phyloP scores from a whole-genome alignment of 1,284 basidiomycete genomes.

The Sanghuangporus baumii region DNA sequence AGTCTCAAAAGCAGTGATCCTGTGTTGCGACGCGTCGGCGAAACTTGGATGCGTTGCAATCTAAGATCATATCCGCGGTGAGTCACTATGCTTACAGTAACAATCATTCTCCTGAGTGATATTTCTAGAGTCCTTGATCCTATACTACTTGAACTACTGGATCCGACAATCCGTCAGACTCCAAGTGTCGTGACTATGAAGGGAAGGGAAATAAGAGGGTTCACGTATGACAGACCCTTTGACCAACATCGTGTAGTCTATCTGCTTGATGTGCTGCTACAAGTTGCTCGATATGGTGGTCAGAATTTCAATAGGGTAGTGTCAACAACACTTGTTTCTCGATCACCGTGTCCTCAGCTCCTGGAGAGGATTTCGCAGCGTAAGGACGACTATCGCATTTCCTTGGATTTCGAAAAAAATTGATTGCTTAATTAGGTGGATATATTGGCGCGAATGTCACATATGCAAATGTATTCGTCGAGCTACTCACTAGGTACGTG shows the following conservation, averaged over 20 bases:
- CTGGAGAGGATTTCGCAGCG: conserved; percentile 53
- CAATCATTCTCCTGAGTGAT: not conserved
- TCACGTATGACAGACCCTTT: conserved; percentile 67
- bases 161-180: conserved; percentile 54
- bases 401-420: conserved; percentile 1
- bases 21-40: conserved; percentile 67
- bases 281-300: conserved; percentile 82
- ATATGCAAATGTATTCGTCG: conserved; percentile 72
- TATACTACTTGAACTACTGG: conserved; percentile 72
- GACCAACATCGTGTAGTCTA: conserved; percentile 72
- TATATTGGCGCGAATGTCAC: conserved; percentile 49
- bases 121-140: conserved; percentile 75
- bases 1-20: conserved; percentile 75
- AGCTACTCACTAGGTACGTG: conserved; percentile 61
- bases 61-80: conserved; percentile 88
- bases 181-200: conserved; percentile 47
- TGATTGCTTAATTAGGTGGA: conserved; percentile 34
- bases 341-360: conserved; percentile 55
- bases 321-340: conserved; percentile 51
- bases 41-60: conserved; percentile 94
- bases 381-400: conserved; percentile 28
- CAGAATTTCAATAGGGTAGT: conserved; percentile 77
- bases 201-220: conserved; percentile 62
- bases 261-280: conserved; percentile 70
- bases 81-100: conserved; percentile 17